Conservation (phyloP, 305 asterid species). For the Striga hermonthica region DNA sequence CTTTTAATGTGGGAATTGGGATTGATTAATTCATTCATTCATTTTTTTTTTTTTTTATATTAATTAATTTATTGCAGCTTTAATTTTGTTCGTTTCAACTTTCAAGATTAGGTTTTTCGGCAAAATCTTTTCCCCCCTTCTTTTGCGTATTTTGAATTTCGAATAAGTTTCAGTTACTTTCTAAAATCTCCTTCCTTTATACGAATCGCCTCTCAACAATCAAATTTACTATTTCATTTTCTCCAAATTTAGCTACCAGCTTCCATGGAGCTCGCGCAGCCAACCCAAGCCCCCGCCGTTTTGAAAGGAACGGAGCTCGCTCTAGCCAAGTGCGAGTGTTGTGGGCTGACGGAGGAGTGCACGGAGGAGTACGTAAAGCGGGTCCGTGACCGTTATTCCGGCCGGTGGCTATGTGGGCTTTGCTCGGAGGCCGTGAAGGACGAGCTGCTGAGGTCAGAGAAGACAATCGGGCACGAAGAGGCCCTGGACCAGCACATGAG, state of each 20-base stretch:
- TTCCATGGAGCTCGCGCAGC: constrained; percentile 26
- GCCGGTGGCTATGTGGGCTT: constrained; percentile 77
- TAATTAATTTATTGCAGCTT: not conserved
- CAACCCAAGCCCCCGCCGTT: constrained; percentile 17
- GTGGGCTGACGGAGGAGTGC: constrained; percentile 71
- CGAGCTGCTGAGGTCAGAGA: constrained; percentile 47
- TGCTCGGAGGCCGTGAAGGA: constrained; percentile 72
- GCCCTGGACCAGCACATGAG: constrained; percentile 68
- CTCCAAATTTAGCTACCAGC: not conserved
- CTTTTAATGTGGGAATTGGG: too few relatives aligned
- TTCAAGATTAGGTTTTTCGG: not conserved
- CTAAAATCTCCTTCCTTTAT: too few relatives aligned
- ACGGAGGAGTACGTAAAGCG: constrained; percentile 59
- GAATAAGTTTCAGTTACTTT: too few relatives aligned
- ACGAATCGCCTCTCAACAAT: too few relatives aligned
- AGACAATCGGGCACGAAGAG: constrained; percentile 50
- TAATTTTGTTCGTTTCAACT: not conserved
- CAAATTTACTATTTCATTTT: not conserved
- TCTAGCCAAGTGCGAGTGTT: constrained; percentile 63
- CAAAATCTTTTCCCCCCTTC: too few relatives aligned
- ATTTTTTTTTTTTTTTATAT: too few relatives aligned
- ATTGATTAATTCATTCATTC: too few relatives aligned
- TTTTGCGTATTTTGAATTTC: too few relatives aligned
- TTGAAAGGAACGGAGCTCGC: constrained; percentile 36
- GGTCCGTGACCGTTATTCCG: constrained; percentile 53